Evolutionary conservation across 805 yeast genomes (phyloP), one percentile per base, ranked within the genome.

Genomic region (Zygosaccharomyces pseudorouxii): DNA sequence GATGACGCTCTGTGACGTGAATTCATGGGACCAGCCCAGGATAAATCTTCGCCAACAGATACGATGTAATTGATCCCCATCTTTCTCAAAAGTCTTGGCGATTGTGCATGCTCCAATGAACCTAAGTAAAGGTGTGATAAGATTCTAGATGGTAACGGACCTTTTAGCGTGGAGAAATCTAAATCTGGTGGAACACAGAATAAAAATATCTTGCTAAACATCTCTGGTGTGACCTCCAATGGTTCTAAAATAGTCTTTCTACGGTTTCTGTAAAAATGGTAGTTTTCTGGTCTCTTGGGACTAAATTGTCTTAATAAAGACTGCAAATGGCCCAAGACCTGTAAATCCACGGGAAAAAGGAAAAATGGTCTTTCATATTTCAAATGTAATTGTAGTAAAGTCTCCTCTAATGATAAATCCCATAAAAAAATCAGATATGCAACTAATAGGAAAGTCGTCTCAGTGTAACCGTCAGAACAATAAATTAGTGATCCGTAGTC

Each of bases 401-500:
- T 90, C 35, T 84, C 82, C 23, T 84, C 81, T 10, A 87, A 65
- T 0, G 77, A 55, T 16, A 80, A 60, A 35, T 84, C 80, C 46
- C 82, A 77, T 1, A 86, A 64, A 66, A 84, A 92, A 49, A 92
- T 84, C 49, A 85, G 55, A 57, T 78, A 90, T 48, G 89, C 78
- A 30, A 88, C 69, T 0, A 80, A 78, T 35, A 90, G 66, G n/a
- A 92, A 73, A 4, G 96, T 81, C 45, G 90, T 84, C 61, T 89
- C 97, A 0, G 97, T 88, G 65, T 90, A 92, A 0, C 98, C 98
- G 67, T 92, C 97, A 1, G 86, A 78, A 60, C 96, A 89, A 62
- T 81, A 84, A 8, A 90, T 70, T 51, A 90, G 72, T 0, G 81
- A 70, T 3, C 79, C 75, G 44, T 71, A 65, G 2, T 54, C 52